Percentiles rank a stretch among this genome's conserved stretches.
Evolutionary conservation across 2,329 filamentous ascomycete genomes (phyloP).

Genomic region (Tolypocladium guangdongense): DNA sequence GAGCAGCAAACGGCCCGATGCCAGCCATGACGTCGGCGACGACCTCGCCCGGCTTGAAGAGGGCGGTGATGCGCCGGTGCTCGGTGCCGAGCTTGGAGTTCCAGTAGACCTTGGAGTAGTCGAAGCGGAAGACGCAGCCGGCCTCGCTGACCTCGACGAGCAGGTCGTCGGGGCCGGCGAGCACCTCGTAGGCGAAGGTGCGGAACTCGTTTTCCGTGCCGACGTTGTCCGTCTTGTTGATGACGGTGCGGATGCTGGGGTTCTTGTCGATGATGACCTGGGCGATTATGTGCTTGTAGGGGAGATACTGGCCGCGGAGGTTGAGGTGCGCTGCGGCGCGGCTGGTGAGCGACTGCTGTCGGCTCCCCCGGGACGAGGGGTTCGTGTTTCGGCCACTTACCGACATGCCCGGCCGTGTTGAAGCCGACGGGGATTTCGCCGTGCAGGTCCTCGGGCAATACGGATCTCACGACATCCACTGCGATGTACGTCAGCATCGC

Average conservation of each 20-base stretch:
- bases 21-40: constrained; percentile 97
- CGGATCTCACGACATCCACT: constrained; percentile 74
- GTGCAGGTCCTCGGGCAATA: constrained; percentile 70
- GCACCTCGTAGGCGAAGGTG: constrained; percentile 86
- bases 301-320: constrained; percentile 69
- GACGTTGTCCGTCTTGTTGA: constrained; percentile 90
- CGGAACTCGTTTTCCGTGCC: constrained; percentile 77
- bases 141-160: constrained; percentile 76
- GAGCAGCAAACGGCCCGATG: constrained; percentile 88
- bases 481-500: background rate
- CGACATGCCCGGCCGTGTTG: constrained; percentile 78
- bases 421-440: constrained; percentile 79
- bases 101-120: constrained; percentile 97
- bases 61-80: constrained; percentile 65
- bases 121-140: constrained; percentile 78
- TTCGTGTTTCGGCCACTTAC: constrained; percentile 29
- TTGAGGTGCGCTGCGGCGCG: constrained; percentile 66
- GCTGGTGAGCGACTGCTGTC: background rate
- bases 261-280: constrained; percentile 88
- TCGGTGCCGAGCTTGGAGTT: constrained; percentile 86
- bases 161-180: constrained; percentile 71
- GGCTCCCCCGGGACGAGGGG: background rate
- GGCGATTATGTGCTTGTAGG: constrained; percentile 79
- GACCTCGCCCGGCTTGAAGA: constrained; percentile 75
- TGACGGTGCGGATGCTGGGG: constrained; percentile 69